Evolutionary conservation across 1,284 basidiomycete genomes (phyloP).

Genomic region (Pholiota adiposa): DNA sequence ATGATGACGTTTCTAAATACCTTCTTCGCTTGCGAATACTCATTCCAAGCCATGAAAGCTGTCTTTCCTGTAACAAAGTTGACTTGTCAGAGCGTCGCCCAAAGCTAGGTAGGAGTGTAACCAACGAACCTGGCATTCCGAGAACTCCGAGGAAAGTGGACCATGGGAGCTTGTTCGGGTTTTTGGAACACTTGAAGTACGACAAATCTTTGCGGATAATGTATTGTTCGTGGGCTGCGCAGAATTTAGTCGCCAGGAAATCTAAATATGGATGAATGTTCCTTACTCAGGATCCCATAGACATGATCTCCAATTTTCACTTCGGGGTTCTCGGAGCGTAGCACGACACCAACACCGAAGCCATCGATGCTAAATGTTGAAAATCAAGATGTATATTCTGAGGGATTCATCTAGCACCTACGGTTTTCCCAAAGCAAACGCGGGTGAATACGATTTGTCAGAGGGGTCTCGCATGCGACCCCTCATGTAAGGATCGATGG

Average conservation of each 20-base stretch:
- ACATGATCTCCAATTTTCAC: conserved; percentile 49
- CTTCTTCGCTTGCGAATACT: conserved; percentile 41
- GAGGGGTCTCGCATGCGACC: conserved; percentile 39
- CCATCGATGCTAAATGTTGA: conserved; percentile 30
- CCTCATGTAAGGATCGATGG: conserved; percentile 55
- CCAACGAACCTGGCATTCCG: conserved; percentile 45
- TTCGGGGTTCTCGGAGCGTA: conserved; percentile 45
- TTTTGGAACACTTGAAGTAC: conserved; percentile 29
- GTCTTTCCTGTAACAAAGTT: conserved; percentile 35
- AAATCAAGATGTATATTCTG: neutral
- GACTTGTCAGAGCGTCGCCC: too few species aligned
- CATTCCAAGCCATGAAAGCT: conserved; percentile 39
- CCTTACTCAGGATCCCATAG: conserved; percentile 37
- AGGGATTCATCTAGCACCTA: too few species aligned
- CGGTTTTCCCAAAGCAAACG: conserved; percentile 45
- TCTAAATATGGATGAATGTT: too few species aligned
- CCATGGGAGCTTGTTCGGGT: conserved; percentile 47
- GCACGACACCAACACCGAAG: conserved; percentile 45
- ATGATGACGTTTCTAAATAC: conserved; percentile 19
- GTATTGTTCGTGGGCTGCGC: conserved; percentile 34
- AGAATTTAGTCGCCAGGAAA: neutral
- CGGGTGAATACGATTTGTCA: conserved; percentile 31
- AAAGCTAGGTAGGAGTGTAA: too few species aligned
- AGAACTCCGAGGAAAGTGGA: conserved; percentile 49
- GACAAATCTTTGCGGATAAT: conserved; percentile 23